Evolutionary conservation across 1,139 yeast genomes (phyloP).

Genomic region (Geotrichum fermentans): DNA sequence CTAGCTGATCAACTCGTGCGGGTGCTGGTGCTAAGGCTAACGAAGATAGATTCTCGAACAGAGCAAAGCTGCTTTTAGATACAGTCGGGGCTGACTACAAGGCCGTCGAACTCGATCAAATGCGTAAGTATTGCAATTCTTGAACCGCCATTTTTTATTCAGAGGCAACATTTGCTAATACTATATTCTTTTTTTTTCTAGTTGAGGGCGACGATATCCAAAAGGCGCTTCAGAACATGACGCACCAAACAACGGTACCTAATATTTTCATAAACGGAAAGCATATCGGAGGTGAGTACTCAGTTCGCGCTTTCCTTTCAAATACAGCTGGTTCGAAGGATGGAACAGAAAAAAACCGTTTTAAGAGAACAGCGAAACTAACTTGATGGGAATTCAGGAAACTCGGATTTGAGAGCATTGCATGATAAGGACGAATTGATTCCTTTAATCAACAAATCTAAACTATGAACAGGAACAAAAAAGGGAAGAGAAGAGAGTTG

Average conservation of each 20-base stretch:
- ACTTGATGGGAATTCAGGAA: constrained; percentile 1
- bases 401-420: constrained; percentile 68
- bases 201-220: constrained; percentile 67
- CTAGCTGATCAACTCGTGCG: too few species aligned
- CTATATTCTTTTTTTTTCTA: not conserved
- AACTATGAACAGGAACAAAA: not conserved
- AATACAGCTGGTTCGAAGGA: too few species aligned
- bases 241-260: constrained; percentile 93
- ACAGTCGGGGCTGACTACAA: constrained; percentile 6
- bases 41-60: constrained; percentile 13
- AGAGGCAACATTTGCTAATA: not conserved
- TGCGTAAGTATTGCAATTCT: constrained; percentile 7
- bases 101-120: constrained; percentile 19
- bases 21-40: too few species aligned
- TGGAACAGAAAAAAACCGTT: too few species aligned
- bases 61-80: constrained; percentile 17
- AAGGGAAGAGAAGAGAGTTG: too few species aligned
- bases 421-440: constrained; percentile 40
- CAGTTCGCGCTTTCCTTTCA: not conserved
- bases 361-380: not conserved
- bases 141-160: not conserved
- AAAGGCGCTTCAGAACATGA: constrained; percentile 64
- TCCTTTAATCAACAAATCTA: not conserved
- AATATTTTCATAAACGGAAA: constrained; percentile 83
- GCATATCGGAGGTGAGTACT: constrained; percentile 80